Conservation (phyloP, 257 asterid genomes). For the Solanum dulcamara region DNA sequence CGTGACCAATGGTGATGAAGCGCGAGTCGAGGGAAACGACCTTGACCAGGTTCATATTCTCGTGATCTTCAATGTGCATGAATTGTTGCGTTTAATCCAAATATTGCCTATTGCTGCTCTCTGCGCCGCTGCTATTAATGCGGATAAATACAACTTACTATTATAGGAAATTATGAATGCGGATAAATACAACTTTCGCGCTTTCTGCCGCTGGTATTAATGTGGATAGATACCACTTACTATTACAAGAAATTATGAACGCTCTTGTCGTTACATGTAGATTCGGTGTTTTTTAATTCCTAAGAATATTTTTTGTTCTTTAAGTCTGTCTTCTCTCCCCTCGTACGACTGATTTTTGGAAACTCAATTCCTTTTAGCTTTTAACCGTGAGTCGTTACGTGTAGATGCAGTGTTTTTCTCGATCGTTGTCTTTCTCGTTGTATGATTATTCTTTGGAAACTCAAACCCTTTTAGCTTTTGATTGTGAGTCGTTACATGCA, state of each 20-base stretch:
- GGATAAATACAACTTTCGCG: neutral
- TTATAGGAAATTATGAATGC: neutral
- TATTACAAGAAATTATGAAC: neutral
- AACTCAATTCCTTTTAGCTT: neutral
- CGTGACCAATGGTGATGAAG: conserved; percentile 60
- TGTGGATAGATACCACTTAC: neutral
- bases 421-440: neutral
- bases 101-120: neutral
- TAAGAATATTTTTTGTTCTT: neutral
- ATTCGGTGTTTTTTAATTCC: neutral
- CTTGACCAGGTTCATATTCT: conserved; percentile 48
- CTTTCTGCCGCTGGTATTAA: neutral
- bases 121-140: neutral
- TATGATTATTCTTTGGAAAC: neutral
- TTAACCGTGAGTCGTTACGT: neutral
- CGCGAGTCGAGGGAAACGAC: conserved; percentile 31
- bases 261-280: neutral
- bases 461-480: neutral
- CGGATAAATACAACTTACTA: neutral
- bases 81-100: neutral
- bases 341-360: neutral
- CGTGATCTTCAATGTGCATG: neutral
- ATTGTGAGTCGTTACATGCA: neutral
- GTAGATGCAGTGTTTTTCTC: neutral
- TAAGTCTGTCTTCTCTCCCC: neutral